A percentile compares a stretch with the other conserved stretches of the same genome.
Evolutionary conservation across 1,284 basidiomycete species (phyloP).

Genomic region (Mycosarcoma mackinlayi): DNA sequence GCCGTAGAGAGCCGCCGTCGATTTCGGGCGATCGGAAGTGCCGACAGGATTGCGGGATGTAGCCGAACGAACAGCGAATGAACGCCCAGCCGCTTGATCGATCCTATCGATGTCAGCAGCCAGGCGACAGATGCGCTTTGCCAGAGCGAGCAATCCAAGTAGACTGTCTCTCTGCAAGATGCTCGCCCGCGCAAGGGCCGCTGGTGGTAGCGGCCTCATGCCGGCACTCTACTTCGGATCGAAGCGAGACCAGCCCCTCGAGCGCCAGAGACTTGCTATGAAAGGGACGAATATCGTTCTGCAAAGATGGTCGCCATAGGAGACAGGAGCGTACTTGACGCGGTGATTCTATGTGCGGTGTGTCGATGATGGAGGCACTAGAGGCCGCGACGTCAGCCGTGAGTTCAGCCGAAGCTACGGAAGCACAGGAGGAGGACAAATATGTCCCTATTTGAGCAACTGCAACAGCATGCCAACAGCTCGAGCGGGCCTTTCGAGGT

Average conservation of each 20-base stretch:
- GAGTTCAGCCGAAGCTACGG: no score
- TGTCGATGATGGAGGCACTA: neutral
- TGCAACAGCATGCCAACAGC: no score
- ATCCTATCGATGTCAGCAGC: slow-evolving; percentile 27
- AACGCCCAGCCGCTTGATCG: slow-evolving; percentile 3
- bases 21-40: neutral
- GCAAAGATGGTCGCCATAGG: slow-evolving; percentile 13
- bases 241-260: slow-evolving; percentile 24
- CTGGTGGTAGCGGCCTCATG: slow-evolving; percentile 37
- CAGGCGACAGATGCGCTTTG: slow-evolving; percentile 22
- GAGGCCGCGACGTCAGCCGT: neutral
- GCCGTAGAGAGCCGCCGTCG: neutral
- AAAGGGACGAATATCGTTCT: neutral
- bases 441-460: no score
- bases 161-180: slow-evolving; percentile 14
- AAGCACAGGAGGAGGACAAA: neutral
- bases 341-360: neutral
- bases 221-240: slow-evolving; percentile 15
- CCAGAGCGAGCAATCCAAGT: slow-evolving; percentile 19
- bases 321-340: neutral
- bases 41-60: neutral
- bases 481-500: neutral
- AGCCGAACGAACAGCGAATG: neutral
- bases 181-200: slow-evolving; percentile 15
- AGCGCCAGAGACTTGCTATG: slow-evolving; percentile 9